A percentile compares a stretch with the other conserved stretches of the same genome.
phyloP scores from a whole-genome alignment of 768 basidiomycete genomes.

The Xanthoconium purpureum region DNA sequence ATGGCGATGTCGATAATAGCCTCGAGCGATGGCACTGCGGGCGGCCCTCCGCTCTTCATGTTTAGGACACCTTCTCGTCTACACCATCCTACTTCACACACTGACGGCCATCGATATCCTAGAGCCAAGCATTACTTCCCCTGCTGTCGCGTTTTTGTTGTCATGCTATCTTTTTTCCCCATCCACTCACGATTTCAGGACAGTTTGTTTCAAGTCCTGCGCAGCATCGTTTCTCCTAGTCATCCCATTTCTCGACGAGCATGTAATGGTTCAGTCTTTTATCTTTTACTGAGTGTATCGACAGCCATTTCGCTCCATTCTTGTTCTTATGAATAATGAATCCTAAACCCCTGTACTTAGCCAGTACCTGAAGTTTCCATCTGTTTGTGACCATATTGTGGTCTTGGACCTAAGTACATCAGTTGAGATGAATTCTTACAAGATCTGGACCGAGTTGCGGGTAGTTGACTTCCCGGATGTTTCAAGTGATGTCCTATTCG shows the following conservation, averaged over 20 bases:
- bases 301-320: slow-evolving; percentile 15
- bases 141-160: slow-evolving; percentile 19
- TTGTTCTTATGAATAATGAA: slow-evolving; percentile 20
- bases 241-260: slow-evolving; percentile 1
- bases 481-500: background rate
- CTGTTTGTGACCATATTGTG: no score
- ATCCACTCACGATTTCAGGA: slow-evolving; percentile 11
- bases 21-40: slow-evolving; percentile 18
- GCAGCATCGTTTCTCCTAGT: slow-evolving; percentile 14
- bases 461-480: background rate
- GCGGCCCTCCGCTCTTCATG: slow-evolving; percentile 9
- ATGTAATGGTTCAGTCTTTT: slow-evolving; percentile 8
- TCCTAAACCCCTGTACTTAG: slow-evolving; percentile 4
- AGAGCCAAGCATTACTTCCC: slow-evolving; percentile 21
- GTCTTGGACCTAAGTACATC: no score
- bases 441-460: background rate
- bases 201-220: slow-evolving; percentile 1
- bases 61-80: slow-evolving; percentile 9
- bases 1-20: background rate
- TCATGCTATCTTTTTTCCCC: slow-evolving; percentile 13
- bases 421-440: no score
- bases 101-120: slow-evolving; percentile 23
- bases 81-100: slow-evolving; percentile 7
- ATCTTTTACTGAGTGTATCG: slow-evolving; percentile 25
- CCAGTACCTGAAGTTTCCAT: background rate